phyloP scores from a whole-genome alignment of 108 stramenopile species.

The Schizochytrium sp. region DNA sequence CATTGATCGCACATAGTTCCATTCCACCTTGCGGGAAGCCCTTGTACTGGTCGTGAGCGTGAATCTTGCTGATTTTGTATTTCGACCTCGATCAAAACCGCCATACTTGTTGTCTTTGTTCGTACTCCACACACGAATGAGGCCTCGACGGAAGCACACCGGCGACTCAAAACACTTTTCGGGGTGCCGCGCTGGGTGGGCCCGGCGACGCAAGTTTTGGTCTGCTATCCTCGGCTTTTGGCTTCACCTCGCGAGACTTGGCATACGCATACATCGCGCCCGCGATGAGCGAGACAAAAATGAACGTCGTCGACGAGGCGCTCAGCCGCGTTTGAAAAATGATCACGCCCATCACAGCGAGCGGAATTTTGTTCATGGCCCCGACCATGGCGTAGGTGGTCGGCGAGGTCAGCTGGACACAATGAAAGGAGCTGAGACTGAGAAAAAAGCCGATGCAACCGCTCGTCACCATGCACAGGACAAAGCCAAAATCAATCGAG shows the following conservation, averaged over 20 bases:
- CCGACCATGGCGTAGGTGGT: constrained; percentile 81
- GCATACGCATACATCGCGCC: constrained; percentile 90
- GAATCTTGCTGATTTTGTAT: too few species aligned
- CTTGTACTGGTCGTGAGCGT: too few species aligned
- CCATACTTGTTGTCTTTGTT: too few species aligned
- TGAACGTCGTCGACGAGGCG: constrained; percentile 63
- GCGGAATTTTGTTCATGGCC: constrained; percentile 88
- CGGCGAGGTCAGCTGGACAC: background rate
- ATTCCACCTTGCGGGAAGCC: too few species aligned
- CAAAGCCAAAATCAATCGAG: background rate
- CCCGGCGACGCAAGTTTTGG: too few species aligned
- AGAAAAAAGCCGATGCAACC: constrained; percentile 1
- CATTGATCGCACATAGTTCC: too few species aligned
- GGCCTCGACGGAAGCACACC: too few species aligned
- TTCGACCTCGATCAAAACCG: too few species aligned
- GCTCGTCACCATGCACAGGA: background rate
- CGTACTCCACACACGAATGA: too few species aligned
- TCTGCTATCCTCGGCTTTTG: too few species aligned
- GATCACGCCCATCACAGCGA: constrained; percentile 71
- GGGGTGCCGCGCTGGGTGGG: too few species aligned
- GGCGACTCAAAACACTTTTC: too few species aligned
- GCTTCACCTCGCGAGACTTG: constrained; percentile 37
- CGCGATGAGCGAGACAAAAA: constrained; percentile 75
- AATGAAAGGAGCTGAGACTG: background rate
- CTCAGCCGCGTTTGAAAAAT: constrained; percentile 73